Percentiles rank a stretch among this genome's conserved stretches.
Evolutionary conservation across 768 basidiomycete genomes (phyloP).

Genomic region (Gymnopilus dilepis): DNA sequence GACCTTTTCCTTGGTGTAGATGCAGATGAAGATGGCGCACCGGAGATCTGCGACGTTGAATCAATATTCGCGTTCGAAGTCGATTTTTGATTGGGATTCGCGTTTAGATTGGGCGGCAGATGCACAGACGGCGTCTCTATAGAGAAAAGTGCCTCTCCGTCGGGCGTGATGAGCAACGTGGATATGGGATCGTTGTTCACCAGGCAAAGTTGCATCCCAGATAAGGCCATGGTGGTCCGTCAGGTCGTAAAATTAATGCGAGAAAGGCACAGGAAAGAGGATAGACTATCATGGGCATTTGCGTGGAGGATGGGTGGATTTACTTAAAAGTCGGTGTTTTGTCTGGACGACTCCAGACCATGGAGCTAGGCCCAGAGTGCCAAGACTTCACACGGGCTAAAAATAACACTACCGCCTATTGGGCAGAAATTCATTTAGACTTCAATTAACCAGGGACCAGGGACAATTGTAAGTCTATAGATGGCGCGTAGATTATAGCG

Average conservation of each 20-base stretch:
- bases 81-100: no score
- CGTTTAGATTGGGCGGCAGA: not conserved
- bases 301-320: not conserved
- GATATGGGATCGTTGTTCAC: constrained; percentile 44
- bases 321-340: not conserved
- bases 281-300: not conserved
- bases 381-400: not conserved
- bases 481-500: no score
- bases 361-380: not conserved
- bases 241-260: not conserved
- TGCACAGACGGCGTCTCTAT: constrained; percentile 33
- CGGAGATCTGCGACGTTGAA: constrained; percentile 1
- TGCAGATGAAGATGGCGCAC: not conserved
- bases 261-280: not conserved
- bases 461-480: no score
- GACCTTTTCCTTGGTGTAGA: constrained; percentile 15
- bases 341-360: not conserved
- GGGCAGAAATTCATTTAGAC: not conserved
- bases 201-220: constrained; percentile 38
- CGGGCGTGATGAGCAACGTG: constrained; percentile 39
- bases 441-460: not conserved
- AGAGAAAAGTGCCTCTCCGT: constrained; percentile 38
- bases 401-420: not conserved
- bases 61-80: no score
- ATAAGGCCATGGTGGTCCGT: not conserved